Base-by-base conservation (phyloP, 208 protist species). In the Leishmania turanica region DNA sequence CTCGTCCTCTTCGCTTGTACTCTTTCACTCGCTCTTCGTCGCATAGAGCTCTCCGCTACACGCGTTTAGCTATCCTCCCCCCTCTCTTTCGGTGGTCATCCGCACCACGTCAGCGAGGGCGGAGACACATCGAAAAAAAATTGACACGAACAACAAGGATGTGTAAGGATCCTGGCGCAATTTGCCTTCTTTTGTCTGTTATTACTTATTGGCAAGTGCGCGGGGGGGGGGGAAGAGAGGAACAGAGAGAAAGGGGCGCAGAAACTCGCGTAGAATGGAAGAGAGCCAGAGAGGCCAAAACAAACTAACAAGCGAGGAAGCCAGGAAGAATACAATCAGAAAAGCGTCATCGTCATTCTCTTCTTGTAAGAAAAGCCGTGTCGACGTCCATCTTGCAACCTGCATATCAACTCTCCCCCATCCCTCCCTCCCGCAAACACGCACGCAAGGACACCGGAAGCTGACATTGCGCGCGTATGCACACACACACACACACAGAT, bases 401-500 rank as follows among this genome's bases (percentile, higher is more conserved):
- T 34, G 17, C 58, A 64, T 21, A 54, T 54, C 51, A 54, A 17
- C 51, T 54, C 51, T 42, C 60, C 8, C 60, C 13, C 60, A 34
- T 31, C 62, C 31, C 31, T 31, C 62, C 15, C 31, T 31, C 31
- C 8, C 40, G 42, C 68, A 31, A 24, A 31, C 68, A 72, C 68
- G 40, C n/a, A 45, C 65, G 42, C 37, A 70, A 34, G 21, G 37
- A 70, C 11, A 47, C 17, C 58, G 11, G 11, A 24, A 64, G 58
- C 21, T 34, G 58, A 13, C 58, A 64, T 64, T 11, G 11, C 58
- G n/a, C n/a, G 58, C 58, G 21, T 34, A 24, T 34, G 40, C 65
- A 49, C 21, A 72, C 68, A 72, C 15, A 70, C 65, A 70, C 34
- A 72, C 37, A 72, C 34, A 72, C 40, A n/a, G 21, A 49, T 72